Conservation (phyloP, 257 asterid species). For the Cynanchum wilfordii region DNA sequence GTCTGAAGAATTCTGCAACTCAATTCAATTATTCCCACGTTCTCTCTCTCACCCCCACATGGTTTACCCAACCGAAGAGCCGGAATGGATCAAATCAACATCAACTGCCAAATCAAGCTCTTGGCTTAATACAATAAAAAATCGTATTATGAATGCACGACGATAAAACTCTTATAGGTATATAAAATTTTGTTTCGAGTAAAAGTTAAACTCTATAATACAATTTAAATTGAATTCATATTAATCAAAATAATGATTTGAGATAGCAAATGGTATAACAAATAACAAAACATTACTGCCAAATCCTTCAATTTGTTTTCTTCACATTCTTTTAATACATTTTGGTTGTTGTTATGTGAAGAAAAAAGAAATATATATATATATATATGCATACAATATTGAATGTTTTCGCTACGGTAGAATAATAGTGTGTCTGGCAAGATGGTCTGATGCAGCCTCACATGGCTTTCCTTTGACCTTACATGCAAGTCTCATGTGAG, state of each 20-base stretch:
- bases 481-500: slow-evolving; percentile 24
- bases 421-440: neutral
- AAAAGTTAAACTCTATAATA: too few species aligned
- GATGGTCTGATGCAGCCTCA: slow-evolving; percentile 26
- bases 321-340: neutral
- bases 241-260: too few species aligned
- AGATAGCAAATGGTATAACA: too few species aligned
- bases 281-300: slow-evolving; percentile 8
- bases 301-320: neutral
- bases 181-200: too few species aligned
- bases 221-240: too few species aligned
- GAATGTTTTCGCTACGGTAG: slow-evolving; percentile 9
- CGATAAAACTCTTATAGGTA: too few species aligned
- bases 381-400: slow-evolving; percentile 5
- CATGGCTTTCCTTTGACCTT: slow-evolving; percentile 41
- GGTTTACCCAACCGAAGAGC: slow-evolving; percentile 22
- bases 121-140: too few species aligned
- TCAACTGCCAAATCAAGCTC: too few species aligned
- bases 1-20: slow-evolving; percentile 18
- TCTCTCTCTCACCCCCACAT: slow-evolving; percentile 23
- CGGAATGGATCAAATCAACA: slow-evolving; percentile 15
- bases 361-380: neutral
- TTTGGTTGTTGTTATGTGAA: slow-evolving; percentile 4
- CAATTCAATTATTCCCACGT: slow-evolving; percentile 37
- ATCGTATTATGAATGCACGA: too few species aligned